These are phyloP conservation scores for Acanthamoeba quina DNA, from an alignment of 208 protist genomes.

Conservation along the genomic window DNA sequence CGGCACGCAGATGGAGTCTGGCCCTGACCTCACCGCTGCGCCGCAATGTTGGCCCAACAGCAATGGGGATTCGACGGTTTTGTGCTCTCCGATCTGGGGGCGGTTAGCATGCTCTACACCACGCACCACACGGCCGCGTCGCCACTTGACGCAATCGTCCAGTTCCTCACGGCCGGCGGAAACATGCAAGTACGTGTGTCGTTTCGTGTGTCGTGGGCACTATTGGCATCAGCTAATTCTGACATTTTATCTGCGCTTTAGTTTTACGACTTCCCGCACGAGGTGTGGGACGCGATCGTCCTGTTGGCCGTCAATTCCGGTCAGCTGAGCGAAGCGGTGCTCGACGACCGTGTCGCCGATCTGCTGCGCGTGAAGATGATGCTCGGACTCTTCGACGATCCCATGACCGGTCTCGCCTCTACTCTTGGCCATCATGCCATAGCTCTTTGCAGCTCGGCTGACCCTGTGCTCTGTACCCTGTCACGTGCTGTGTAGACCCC, in stretches of 20 bases:
- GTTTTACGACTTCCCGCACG: constrained; percentile 19
- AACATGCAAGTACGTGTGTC: background rate
- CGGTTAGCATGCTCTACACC: background rate
- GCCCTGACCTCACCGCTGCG: no score
- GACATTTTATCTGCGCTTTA: background rate
- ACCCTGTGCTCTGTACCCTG: background rate
- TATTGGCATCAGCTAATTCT: no score
- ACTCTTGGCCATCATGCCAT: no score
- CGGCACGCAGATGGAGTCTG: no score
- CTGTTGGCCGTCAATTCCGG: background rate
- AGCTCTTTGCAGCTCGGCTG: background rate
- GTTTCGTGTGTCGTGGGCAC: no score
- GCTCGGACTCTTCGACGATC: constrained; percentile 13
- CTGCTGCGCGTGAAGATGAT: constrained; percentile 20
- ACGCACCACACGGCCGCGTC: background rate
- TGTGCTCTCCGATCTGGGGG: background rate
- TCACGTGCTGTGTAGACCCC: background rate
- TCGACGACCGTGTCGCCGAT: constrained; percentile 21
- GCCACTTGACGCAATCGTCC: background rate
- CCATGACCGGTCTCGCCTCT: background rate
- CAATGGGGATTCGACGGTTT: constrained; percentile 48
- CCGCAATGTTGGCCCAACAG: background rate
- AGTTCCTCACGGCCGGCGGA: background rate
- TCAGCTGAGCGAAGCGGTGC: background rate
- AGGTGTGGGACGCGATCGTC: background rate